Evolutionary conservation across 1,284 basidiomycete species (phyloP).

Genomic region (Singerocomus rubriflavus): DNA sequence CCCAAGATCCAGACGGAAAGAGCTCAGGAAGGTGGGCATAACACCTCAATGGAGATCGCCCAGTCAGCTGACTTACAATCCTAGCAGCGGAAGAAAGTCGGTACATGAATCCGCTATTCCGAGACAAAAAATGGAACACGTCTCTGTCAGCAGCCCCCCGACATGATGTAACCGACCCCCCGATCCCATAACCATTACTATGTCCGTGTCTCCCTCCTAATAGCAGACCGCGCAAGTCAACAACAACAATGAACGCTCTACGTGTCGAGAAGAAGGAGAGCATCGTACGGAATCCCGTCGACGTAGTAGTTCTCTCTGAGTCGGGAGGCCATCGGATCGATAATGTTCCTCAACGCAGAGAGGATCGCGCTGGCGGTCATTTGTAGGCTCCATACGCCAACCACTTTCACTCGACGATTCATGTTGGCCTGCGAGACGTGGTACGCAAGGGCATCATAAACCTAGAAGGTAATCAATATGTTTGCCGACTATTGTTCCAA

Average conservation of each 20-base stretch:
- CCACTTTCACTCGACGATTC: conserved; percentile 82
- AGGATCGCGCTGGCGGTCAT: conserved; percentile 68
- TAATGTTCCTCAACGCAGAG: conserved; percentile 53
- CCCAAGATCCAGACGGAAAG: no score
- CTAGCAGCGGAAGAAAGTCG: background rate
- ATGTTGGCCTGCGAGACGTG: conserved; percentile 88
- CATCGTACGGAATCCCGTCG: conserved; percentile 35
- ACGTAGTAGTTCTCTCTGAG: conserved; percentile 42
- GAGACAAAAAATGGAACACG: background rate
- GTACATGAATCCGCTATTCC: conserved; percentile 1
- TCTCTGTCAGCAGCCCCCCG: background rate
- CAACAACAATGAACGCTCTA: conserved; percentile 20
- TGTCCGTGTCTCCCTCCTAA: conserved; percentile 12
- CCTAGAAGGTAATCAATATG: conserved; percentile 39
- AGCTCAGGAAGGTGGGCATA: no score
- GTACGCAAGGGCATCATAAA: conserved; percentile 87
- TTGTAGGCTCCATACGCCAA: conserved; percentile 80
- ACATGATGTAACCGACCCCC: background rate
- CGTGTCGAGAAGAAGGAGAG: conserved; percentile 23
- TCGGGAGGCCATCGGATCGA: conserved; percentile 52
- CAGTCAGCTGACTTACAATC: background rate
- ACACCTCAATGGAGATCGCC: background rate
- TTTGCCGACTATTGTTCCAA: background rate
- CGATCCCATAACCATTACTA: background rate
- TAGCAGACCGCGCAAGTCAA: background rate